Conservation (phyloP, 176 grass and related monocot species). For the Urochloa ruziziensis region DNA sequence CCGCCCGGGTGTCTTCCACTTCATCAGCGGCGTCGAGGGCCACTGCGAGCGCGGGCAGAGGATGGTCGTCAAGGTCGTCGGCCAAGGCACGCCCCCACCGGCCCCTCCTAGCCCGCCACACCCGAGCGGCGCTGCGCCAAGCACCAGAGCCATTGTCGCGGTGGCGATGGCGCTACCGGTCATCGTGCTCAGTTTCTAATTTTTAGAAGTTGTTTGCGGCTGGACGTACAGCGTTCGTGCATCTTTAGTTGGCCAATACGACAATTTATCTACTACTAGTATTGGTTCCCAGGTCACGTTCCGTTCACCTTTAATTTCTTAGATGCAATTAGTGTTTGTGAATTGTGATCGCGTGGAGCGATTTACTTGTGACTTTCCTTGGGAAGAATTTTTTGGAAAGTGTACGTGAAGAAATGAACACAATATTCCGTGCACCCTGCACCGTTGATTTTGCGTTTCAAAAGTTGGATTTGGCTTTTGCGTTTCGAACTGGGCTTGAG, state of each 20-base stretch:
- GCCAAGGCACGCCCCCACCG: constrained; percentile 4
- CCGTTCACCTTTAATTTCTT: background rate
- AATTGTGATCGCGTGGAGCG: background rate
- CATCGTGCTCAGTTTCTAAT: background rate
- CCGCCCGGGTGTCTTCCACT: constrained; percentile 51
- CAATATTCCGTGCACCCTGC: no score
- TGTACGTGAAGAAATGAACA: background rate
- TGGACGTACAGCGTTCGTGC: background rate
- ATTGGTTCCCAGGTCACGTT: background rate
- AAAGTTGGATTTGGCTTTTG: no score
- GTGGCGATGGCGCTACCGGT: background rate
- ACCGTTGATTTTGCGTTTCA: no score
- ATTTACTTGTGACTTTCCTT: background rate
- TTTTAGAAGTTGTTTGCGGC: background rate
- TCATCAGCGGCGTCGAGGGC: constrained; percentile 71
- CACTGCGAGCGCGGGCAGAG: constrained; percentile 81
- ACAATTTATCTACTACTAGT: background rate
- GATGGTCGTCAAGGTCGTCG: constrained; percentile 71
- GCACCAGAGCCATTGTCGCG: background rate
- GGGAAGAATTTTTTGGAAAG: no score
- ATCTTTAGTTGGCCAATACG: background rate
- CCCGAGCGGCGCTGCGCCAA: background rate
- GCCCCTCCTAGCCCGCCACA: constrained; percentile 24
- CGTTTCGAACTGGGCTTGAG: no score
- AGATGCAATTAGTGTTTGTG: background rate